These are phyloP conservation scores for Friedmanniomyces endolithicus DNA, from an alignment of 495 filamentous ascomycete species.

Conservation along the genomic window DNA sequence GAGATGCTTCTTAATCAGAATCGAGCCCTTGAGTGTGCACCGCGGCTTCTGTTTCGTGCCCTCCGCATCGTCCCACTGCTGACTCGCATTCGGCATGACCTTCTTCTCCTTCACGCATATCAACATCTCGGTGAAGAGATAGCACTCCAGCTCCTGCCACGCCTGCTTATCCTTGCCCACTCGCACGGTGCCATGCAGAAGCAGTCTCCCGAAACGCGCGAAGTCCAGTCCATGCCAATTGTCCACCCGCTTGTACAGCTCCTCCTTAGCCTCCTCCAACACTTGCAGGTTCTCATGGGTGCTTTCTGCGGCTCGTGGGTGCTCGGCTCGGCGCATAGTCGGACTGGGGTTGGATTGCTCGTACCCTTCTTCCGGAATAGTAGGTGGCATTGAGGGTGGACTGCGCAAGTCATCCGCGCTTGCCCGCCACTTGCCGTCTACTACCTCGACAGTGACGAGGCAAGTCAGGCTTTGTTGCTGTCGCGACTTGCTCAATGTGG, in stretches of 20 bases:
- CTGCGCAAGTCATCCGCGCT: constrained; percentile 70
- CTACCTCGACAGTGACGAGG: constrained; percentile 85
- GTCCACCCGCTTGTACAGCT: constrained; percentile 71
- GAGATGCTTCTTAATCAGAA: constrained; percentile 95
- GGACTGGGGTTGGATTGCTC: not conserved
- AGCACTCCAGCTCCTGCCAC: constrained; percentile 98
- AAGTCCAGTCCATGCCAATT: constrained; percentile 99
- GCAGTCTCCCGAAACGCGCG: constrained; percentile 77
- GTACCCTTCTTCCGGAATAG: constrained; percentile 22
- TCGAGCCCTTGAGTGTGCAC: constrained; percentile 92
- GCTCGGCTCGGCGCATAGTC: not conserved
- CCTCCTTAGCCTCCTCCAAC: constrained; percentile 76
- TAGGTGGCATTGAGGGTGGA: constrained; percentile 45
- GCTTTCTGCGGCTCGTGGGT: constrained; percentile 23
- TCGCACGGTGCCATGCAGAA: constrained; percentile 77
- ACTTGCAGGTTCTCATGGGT: constrained; percentile 47
- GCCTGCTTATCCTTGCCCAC: constrained; percentile 95
- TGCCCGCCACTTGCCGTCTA: constrained; percentile 82
- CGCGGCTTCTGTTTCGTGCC: constrained; percentile 46
- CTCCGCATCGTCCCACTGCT: constrained; percentile 47
- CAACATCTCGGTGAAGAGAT: constrained; percentile 96
- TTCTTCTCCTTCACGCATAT: constrained; percentile 99
- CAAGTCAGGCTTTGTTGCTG: constrained; percentile 94
- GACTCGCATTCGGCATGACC: constrained; percentile 34
- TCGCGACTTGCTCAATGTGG: constrained; percentile 79